A percentile compares a stretch with the other conserved stretches of the same genome.
phyloP scores from a whole-genome alignment of 176 grass and related monocot genomes.

The Ensete ventricosum region DNA sequence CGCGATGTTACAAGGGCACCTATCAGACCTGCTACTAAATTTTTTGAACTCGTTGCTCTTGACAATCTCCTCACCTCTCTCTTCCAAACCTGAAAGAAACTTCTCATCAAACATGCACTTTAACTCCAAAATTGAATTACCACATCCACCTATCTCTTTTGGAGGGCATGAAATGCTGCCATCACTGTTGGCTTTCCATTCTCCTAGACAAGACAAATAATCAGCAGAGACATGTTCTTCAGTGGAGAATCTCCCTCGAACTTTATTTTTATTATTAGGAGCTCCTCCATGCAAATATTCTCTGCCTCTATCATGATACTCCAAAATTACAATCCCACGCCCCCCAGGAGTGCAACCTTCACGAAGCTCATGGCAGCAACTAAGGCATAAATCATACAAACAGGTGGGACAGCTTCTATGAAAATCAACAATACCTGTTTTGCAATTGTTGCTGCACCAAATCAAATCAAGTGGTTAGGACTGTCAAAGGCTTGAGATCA shows the following conservation, averaged over 20 bases:
- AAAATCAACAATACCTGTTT: conserved; percentile 63
- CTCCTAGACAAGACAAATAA: too few species aligned
- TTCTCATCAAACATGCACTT: conserved; percentile 37
- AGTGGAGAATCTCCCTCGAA: too few species aligned
- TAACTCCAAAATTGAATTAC: conserved; percentile 33
- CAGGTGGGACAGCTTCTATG: conserved; percentile 58
- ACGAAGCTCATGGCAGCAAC: conserved; percentile 59
- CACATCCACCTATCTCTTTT: conserved; percentile 53
- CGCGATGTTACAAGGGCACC: too few species aligned
- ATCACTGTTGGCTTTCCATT: conserved; percentile 15
- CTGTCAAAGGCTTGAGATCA: not conserved
- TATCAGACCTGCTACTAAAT: too few species aligned
- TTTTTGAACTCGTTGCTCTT: not conserved
- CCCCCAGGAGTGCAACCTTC: conserved; percentile 9
- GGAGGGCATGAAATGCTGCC: conserved; percentile 46
- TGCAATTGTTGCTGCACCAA: conserved; percentile 49
- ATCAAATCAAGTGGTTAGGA: conserved; percentile 15
- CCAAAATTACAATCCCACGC: conserved; percentile 20
- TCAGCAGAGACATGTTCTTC: too few species aligned
- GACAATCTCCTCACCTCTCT: conserved; percentile 5
- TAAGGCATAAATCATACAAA: conserved; percentile 58
- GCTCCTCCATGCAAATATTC: conserved; percentile 58
- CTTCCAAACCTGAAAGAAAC: conserved; percentile 35
- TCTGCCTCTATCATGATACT: conserved; percentile 22
- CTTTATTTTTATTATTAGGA: not conserved